Percentiles rank a stretch among this genome's conserved stretches.
Conservation (phyloP, 2,329 filamentous ascomycete species). For the Fusarium paranaense region DNA sequence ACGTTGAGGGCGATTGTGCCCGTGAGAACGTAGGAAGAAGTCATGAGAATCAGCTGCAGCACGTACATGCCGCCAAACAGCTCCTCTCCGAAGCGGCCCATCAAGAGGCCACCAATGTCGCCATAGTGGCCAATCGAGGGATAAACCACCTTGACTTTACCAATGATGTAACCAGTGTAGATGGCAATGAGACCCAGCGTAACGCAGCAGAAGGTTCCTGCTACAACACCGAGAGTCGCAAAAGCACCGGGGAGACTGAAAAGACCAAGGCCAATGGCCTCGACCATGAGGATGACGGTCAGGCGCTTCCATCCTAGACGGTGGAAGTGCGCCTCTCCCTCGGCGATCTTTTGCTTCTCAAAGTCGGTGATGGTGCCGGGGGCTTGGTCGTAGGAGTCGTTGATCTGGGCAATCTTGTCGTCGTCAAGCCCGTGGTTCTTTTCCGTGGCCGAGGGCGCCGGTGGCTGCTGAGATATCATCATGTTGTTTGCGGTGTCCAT, state of each 20-base stretch:
- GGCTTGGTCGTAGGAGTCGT: constrained; percentile 18
- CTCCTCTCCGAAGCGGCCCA: constrained; percentile 67
- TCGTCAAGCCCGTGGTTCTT: constrained; percentile 1
- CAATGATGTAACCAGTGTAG: constrained; percentile 53
- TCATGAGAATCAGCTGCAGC: constrained; percentile 73
- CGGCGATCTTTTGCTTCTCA: constrained; percentile 26
- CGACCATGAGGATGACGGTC: constrained; percentile 30
- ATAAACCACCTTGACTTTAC: constrained; percentile 53
- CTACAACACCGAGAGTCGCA: constrained; percentile 37
- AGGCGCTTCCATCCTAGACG: constrained; percentile 33
- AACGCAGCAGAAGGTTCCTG: constrained; percentile 49
- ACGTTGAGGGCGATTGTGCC: constrained; percentile 73
- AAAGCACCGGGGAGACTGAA: constrained; percentile 32
- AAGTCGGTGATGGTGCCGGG: constrained; percentile 27
- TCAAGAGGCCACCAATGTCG: constrained; percentile 70
- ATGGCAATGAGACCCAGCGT: constrained; percentile 51
- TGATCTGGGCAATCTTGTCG: constrained; percentile 16
- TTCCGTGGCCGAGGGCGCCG: not conserved
- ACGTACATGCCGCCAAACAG: constrained; percentile 67
- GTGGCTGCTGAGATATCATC: not conserved
- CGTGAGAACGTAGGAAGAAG: constrained; percentile 73
- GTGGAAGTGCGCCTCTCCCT: constrained; percentile 29
- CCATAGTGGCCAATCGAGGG: constrained; percentile 70
- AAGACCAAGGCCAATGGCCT: constrained; percentile 31
- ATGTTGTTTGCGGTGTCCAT: constrained; percentile 10